Evolutionary conservation across 805 yeast species (phyloP).

Genomic region (Hermanozyma aechmeae): DNA sequence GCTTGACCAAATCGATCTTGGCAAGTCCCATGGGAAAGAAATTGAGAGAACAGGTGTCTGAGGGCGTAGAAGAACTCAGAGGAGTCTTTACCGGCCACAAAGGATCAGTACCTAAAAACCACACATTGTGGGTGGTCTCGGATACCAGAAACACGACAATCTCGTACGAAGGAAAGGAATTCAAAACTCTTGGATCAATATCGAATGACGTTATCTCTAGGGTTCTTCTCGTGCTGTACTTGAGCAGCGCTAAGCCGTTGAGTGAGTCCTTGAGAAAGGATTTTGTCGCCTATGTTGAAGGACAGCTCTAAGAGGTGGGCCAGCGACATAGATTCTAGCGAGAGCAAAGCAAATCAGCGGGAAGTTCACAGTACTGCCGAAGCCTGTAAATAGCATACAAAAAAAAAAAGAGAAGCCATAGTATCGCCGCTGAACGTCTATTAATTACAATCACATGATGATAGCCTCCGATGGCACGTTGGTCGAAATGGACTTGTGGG

Average conservation of each 20-base stretch:
- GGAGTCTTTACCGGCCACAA: conserved; percentile 47
- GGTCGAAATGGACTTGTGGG: conserved; percentile 93
- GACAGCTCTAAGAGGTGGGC: too few species aligned
- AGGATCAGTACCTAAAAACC: conserved; percentile 70
- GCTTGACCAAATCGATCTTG: conserved; percentile 70
- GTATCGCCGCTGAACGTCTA: too few species aligned
- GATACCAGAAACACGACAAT: conserved; percentile 3
- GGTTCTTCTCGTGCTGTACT: conserved; percentile 65
- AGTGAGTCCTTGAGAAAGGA: conserved; percentile 43
- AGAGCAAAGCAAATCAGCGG: too few species aligned
- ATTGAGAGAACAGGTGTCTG: conserved; percentile 26
- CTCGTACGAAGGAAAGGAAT: conserved; percentile 8
- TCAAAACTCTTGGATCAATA: conserved; percentile 45
- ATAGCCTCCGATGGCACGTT: conserved; percentile 97
- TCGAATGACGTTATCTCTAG: conserved; percentile 53
- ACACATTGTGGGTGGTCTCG: conserved; percentile 44
- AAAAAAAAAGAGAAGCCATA: too few species aligned
- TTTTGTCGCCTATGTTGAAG: conserved; percentile 22
- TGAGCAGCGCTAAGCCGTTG: conserved; percentile 61
- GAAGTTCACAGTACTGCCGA: too few species aligned
- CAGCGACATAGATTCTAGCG: too few species aligned
- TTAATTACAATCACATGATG: conserved; percentile 98
- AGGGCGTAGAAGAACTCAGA: conserved; percentile 63
- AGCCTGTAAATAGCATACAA: too few species aligned
- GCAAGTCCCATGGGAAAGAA: conserved; percentile 54